Evolutionary conservation across 495 filamentous ascomycete genomes (phyloP), one percentile per base, ranked within the genome.

Genomic region (Lophiostoma macrostomum): DNA sequence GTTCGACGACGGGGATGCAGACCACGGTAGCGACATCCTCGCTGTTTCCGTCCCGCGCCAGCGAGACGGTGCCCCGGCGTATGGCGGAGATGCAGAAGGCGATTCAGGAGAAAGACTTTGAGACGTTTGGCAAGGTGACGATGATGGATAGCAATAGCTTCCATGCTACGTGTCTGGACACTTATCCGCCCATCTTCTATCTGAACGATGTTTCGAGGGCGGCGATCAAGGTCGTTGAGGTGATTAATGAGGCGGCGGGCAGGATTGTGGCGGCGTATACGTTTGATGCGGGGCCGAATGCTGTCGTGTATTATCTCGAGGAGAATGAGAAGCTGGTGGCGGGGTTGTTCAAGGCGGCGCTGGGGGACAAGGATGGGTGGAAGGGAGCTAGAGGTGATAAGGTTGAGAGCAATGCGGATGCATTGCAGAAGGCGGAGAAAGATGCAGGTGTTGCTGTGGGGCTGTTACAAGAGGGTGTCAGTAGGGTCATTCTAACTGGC

Each of bases 61-160:
- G 76, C 43, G 69, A 74, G 23, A 82, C 93, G 27, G 93, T 98
- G 32, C 93, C 94, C 10, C 71, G 73, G 50, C 76, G 90, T 47
- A 97, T 97, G 90, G 67, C 69, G n/a, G 74, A 76, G 53, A 97
- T 98, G 86, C 85, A 90, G 69, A 74, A 76, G 37, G 91, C 94
- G 7, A 88, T 98, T 19, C 58, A 66, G 28, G 76, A 79, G 30
- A 76, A 78, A 38, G 86, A 98, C 71, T 98, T 98, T 71, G 80
- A 80, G 50, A 71, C 73, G n/a, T 98, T 97, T 66, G 93, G 84
- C 4, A 80, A 84, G 68, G 79, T 96, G 28, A 95, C 94, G 11
- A 97, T 95, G 91, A 83, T 82, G 63, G 93, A 98, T 65, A 91
- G 86, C 64, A 99, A 99, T 70, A 83, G 80, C 46, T 99, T 99